A percentile compares a stretch with the other conserved stretches of the same genome.
Conservation (phyloP, 176 grass and related monocot species). For the Rhynchospora tenuis region DNA sequence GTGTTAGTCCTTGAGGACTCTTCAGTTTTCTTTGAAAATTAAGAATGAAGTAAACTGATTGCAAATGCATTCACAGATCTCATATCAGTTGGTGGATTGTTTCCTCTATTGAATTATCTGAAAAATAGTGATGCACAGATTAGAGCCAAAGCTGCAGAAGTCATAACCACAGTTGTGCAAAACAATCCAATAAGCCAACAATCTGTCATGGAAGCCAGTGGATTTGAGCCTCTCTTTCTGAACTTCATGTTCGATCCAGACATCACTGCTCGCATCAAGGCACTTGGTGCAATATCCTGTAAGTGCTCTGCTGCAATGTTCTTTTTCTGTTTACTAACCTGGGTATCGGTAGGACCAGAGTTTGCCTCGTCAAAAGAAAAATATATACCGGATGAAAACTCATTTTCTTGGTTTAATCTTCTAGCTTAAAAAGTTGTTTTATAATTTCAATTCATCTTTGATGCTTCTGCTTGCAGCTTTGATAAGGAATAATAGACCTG, state of each 20-base stretch:
- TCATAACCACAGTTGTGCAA: constrained; percentile 84
- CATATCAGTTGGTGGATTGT: constrained; percentile 83
- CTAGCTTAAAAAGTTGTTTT: not conserved
- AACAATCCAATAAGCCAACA: constrained; percentile 93
- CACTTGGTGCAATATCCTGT: constrained; percentile 87
- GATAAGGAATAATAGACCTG: constrained; percentile 74
- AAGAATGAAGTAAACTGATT: not conserved
- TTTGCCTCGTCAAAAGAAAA: not conserved
- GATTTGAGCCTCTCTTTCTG: constrained; percentile 71
- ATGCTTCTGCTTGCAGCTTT: constrained; percentile 51
- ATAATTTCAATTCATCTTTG: constrained; percentile 19
- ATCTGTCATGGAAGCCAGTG: constrained; percentile 90
- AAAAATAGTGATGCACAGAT: constrained; percentile 70
- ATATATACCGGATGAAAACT: not conserved
- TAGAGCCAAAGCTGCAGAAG: constrained; percentile 85
- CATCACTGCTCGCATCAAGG: constrained; percentile 78
- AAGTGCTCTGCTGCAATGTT: constrained; percentile 22
- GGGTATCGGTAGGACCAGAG: not conserved
- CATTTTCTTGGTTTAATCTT: not conserved
- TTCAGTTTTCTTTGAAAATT: not conserved
- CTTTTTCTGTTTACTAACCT: not conserved
- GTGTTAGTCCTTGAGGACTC: not conserved
- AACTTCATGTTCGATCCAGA: constrained; percentile 88
- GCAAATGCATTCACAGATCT: constrained; percentile 41
- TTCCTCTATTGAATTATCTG: constrained; percentile 72